A percentile compares a stretch with the other conserved stretches of the same genome.
These are phyloP conservation scores for Penicillium roqueforti DNA, from an alignment of 495 filamentous ascomycete species.

Conservation along the genomic window DNA sequence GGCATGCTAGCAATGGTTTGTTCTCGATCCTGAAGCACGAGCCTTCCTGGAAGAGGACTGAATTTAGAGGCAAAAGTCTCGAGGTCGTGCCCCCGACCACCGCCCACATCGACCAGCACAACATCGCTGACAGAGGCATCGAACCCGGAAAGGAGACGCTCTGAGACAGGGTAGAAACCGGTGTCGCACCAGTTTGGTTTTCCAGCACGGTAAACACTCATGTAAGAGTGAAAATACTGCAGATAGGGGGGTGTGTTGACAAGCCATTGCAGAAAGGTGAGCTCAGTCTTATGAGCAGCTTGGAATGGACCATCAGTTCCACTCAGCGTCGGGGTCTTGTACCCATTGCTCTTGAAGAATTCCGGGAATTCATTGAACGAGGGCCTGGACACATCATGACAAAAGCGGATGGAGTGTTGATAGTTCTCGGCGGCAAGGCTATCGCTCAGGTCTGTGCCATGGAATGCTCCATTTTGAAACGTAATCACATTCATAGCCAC, in stretches of 20 bases:
- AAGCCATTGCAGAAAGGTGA: conserved; percentile 28
- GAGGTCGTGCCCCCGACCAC: conserved; percentile 47
- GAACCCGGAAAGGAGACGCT: conserved; percentile 24
- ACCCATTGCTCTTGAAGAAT: conserved; percentile 25
- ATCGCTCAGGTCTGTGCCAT: conserved; percentile 19
- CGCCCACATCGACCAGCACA: conserved; percentile 55
- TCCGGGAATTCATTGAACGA: conserved; percentile 27
- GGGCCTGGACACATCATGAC: conserved; percentile 24
- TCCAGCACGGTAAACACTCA: conserved; percentile 42
- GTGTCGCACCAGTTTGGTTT: conserved; percentile 44
- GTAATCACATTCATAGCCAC: conserved; percentile 23
- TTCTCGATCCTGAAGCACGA: conserved; percentile 49
- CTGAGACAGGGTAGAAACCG: conserved; percentile 42
- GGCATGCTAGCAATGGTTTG: conserved; percentile 34
- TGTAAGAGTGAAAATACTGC: conserved; percentile 29
- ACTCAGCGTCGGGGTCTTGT: conserved; percentile 23
- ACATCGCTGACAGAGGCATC: conserved; percentile 19
- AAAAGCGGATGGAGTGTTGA: conserved; percentile 24
- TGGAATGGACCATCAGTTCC: conserved; percentile 29
- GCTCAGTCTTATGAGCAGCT: conserved; percentile 23
- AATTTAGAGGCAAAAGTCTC: conserved; percentile 30
- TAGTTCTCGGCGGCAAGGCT: conserved; percentile 24
- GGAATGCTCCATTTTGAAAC: conserved; percentile 19
- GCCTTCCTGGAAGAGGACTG: conserved; percentile 29
- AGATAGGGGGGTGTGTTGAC: conserved; percentile 16